Evolutionary conservation across 2,329 filamentous ascomycete genomes (phyloP).

Genomic region (Exophiala sp.): DNA sequence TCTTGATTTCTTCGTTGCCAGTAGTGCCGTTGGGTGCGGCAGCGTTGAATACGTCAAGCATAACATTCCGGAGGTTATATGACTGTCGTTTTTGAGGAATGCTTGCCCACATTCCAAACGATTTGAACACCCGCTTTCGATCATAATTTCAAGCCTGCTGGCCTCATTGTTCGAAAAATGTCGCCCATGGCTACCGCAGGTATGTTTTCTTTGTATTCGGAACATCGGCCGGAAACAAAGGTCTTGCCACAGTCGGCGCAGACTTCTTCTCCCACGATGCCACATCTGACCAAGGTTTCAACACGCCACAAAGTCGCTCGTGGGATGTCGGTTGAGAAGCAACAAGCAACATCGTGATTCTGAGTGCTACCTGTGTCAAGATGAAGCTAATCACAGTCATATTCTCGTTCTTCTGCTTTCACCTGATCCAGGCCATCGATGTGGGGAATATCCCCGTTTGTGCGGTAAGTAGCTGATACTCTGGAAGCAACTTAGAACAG

Average conservation of each 20-base stretch:
- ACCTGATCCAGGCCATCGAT: conserved; percentile 12
- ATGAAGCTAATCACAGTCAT: conserved; percentile 13
- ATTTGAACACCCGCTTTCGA: background rate
- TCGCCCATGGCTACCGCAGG: conserved; percentile 15
- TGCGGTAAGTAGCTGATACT: conserved; percentile 18
- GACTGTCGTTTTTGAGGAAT: background rate
- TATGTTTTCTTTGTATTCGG: conserved; percentile 24
- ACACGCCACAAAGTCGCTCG: background rate
- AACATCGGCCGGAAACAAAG: conserved; percentile 11
- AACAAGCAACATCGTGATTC: background rate
- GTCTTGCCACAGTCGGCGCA: background rate
- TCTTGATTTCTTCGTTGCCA: background rate
- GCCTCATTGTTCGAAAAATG: conserved; percentile 18
- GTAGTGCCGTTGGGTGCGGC: background rate
- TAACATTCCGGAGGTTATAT: no score
- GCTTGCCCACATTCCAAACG: conserved; percentile 6
- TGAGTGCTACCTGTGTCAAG: conserved; percentile 3
- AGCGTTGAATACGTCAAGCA: background rate
- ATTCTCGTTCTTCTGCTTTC: conserved; percentile 4
- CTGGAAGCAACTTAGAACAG: background rate
- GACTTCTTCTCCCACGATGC: background rate
- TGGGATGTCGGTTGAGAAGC: conserved; percentile 6
- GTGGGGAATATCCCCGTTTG: conserved; percentile 25
- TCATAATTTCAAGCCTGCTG: no score
- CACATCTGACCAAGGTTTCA: background rate